Evolutionary conservation across 306 rosid genomes (phyloP), one percentile per base, ranked within the genome.

Genomic region (Rosa lucieae): DNA sequence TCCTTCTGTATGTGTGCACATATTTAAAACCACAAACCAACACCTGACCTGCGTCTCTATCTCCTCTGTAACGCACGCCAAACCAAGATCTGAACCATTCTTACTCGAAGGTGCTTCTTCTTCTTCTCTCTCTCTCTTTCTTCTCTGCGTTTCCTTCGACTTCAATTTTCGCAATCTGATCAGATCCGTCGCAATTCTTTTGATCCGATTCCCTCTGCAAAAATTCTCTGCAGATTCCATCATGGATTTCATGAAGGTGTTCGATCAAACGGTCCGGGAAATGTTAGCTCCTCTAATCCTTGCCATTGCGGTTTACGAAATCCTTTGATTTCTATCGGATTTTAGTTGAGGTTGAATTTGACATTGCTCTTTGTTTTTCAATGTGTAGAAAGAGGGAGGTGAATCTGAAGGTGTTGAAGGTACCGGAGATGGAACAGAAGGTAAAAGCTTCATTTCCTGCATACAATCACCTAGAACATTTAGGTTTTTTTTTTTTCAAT

Each of bases 251-350:
- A 93, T 96, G 96, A 96, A 96, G 92, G 99, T 90, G 47, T 76
- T 96, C 85, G 99, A 96, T 91, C 99, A 96, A 83, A 96, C 99
- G 40, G 99, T 96, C 83, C 96, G 98, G 79, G 99, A 96, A 96
- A 91, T 96, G 98, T 89, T 77, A 87, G 91, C 77, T 29, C 32
- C 77, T 84, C 77, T 2, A 46, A 63, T 37, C 18, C 70, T 49
- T 6, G 52, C 58, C 77, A 51, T 78, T 67, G 42, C 80, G 44
- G 82, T 70, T 82, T 81, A 52, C 56, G 18, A 42, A 29, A 26
- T 26, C 40, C 18, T 15, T 39, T 61, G 47, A 35, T 37, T 65
- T 17, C 55, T 58, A 37, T 74, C 44, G 46, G 73, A 74, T 71
- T 43, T 23, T 23, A 63, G 69, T 79, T 75, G n/a, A 35, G 32